A percentile compares a stretch with the other conserved stretches of the same genome.
phyloP scores from a whole-genome alignment of 2,329 filamentous ascomycete species.

The Balansia obtecta region DNA sequence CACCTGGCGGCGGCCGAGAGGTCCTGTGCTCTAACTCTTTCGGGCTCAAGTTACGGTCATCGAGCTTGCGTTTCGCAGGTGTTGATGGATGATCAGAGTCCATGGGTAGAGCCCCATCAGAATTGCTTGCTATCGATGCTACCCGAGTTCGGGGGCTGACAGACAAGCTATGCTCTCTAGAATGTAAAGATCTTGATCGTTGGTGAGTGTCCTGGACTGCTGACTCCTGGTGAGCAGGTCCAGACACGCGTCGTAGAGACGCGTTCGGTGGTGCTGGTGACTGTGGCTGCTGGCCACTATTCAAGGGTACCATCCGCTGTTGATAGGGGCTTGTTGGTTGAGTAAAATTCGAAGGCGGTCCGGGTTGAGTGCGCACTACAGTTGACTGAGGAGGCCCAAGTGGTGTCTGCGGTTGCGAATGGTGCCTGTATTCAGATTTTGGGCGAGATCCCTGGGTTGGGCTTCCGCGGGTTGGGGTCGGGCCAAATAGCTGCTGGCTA shows the following conservation, averaged over 20 bases:
- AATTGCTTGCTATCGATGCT: slow-evolving; percentile 35
- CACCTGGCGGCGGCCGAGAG: slow-evolving; percentile 35
- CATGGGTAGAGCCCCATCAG: slow-evolving; percentile 20
- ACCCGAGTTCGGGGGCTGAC: slow-evolving; percentile 68
- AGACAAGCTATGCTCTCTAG: slow-evolving; percentile 59
- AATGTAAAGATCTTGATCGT: slow-evolving; percentile 42
- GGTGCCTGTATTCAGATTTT: slow-evolving; percentile 30
- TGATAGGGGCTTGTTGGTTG: slow-evolving; percentile 49
- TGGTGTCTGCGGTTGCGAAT: slow-evolving; percentile 43
- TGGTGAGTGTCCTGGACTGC: slow-evolving; percentile 28
- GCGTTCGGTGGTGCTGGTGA: slow-evolving; percentile 14
- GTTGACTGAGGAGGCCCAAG: slow-evolving; percentile 35
- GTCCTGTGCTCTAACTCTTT: slow-evolving; percentile 39
- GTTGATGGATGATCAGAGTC: slow-evolving; percentile 21
- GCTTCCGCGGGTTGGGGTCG: slow-evolving; percentile 39
- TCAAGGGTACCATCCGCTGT: slow-evolving; percentile 28
- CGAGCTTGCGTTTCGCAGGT: slow-evolving; percentile 28
- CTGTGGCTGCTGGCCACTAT: slow-evolving; percentile 20
- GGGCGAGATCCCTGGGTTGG: slow-evolving; percentile 34
- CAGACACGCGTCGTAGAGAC: slow-evolving; percentile 22
- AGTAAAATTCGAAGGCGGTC: slow-evolving; percentile 28
- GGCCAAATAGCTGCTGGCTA: slow-evolving; percentile 41
- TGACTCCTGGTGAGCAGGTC: slow-evolving; percentile 29
- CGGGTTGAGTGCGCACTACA: slow-evolving; percentile 23
- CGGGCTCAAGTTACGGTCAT: slow-evolving; percentile 29